Evolutionary conservation across 2,329 filamentous ascomycete genomes (phyloP).

Genomic region (Aspergillus puulaauensis): DNA sequence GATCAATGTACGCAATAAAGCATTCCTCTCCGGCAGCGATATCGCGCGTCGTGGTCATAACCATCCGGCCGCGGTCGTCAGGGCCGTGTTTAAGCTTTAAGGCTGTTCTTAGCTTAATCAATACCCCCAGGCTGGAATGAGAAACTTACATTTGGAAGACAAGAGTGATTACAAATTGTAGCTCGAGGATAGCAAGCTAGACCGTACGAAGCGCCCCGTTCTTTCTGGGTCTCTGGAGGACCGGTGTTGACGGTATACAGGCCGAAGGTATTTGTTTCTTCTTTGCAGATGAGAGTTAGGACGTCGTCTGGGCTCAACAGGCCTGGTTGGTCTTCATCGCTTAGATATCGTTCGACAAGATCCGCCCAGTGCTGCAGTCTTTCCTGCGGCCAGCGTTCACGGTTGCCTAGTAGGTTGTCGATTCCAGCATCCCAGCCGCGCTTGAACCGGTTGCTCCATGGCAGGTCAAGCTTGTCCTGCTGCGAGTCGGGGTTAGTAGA

Average conservation of each 20-base stretch:
- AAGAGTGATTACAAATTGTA: conserved; percentile 1
- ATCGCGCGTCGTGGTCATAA: background rate
- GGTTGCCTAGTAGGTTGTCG: background rate
- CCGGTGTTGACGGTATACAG: background rate
- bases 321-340: background rate
- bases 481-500: background rate
- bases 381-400: background rate
- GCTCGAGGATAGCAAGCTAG: background rate
- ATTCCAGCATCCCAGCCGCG: background rate
- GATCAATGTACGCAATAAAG: conserved; percentile 1
- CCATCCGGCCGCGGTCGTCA: background rate
- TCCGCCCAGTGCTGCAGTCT: background rate
- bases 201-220: background rate
- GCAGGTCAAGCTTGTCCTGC: background rate
- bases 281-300: background rate
- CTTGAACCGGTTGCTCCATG: background rate
- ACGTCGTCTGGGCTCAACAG: background rate
- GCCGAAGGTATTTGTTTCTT: background rate
- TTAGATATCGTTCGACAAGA: background rate
- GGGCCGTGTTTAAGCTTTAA: background rate
- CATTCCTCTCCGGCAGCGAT: conserved; percentile 2
- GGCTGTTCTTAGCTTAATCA: too few relatives aligned
- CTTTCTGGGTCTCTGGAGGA: background rate
- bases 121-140: too few relatives aligned
- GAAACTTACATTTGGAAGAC: conserved; percentile 4